Conservation (phyloP, 495 filamentous ascomycete genomes). For the Aspergillus affinis region DNA sequence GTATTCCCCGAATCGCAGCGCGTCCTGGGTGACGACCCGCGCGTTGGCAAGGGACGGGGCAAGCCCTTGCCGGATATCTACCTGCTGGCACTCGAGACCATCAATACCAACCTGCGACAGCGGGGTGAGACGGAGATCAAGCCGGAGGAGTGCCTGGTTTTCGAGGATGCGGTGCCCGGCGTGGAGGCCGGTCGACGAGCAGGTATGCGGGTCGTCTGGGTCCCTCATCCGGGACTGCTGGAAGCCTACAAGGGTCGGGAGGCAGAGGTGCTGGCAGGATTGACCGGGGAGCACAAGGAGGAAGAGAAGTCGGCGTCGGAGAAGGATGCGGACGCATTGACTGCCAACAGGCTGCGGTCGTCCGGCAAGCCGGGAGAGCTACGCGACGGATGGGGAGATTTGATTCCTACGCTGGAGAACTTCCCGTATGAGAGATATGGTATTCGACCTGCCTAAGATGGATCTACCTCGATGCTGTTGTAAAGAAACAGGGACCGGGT, state of each 20-base stretch:
- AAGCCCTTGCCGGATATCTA: constrained; percentile 98
- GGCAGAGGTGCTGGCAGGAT: constrained; percentile 78
- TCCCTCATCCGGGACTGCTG: constrained; percentile 78
- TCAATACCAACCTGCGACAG: constrained; percentile 67
- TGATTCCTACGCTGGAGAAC: constrained; percentile 58
- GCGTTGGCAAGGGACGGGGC: constrained; percentile 76
- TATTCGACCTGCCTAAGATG: constrained; percentile 37
- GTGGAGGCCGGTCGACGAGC: constrained; percentile 89
- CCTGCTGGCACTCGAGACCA: constrained; percentile 76
- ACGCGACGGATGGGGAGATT: constrained; percentile 72
- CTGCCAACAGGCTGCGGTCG: constrained; percentile 45
- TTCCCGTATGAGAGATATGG: constrained; percentile 77
- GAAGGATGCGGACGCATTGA: constrained; percentile 43
- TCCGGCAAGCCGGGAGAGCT: constrained; percentile 49
- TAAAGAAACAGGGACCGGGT: background rate
- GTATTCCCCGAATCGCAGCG: constrained; percentile 66
- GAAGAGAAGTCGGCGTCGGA: constrained; percentile 48
- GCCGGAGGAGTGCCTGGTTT: constrained; percentile 90
- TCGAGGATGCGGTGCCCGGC: constrained; percentile 92
- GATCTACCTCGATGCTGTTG: background rate
- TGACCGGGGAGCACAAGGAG: constrained; percentile 66
- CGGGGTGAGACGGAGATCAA: constrained; percentile 65
- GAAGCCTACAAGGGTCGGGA: constrained; percentile 74
- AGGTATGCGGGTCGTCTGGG: constrained; percentile 95
- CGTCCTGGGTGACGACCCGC: constrained; percentile 82